Conservation (phyloP, 371 early-diverging fungal species). For the Syncephalastrum contaminatum region DNA sequence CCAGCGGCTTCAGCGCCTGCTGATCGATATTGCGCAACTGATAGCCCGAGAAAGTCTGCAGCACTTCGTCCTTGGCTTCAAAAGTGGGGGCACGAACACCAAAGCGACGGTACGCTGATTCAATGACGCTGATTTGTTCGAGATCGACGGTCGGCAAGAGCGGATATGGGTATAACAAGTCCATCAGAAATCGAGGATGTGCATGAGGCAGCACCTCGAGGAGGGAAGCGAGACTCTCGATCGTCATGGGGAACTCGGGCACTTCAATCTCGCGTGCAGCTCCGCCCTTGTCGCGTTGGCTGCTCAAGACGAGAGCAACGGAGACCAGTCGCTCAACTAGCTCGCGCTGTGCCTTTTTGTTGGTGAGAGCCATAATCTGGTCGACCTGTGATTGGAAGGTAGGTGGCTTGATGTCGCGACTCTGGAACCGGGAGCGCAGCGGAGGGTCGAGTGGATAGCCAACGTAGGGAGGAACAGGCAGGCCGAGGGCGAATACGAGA, state of each 20-base stretch:
- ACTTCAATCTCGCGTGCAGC: constrained; percentile 53
- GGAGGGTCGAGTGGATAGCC: constrained; percentile 86
- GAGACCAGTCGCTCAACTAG: constrained; percentile 64
- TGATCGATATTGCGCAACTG: constrained; percentile 38
- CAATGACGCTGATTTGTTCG: constrained; percentile 65
- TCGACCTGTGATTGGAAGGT: constrained; percentile 63
- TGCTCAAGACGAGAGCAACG: constrained; percentile 60
- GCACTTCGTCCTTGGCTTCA: constrained; percentile 45
- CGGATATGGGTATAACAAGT: constrained; percentile 69
- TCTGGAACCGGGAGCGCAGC: constrained; percentile 80
- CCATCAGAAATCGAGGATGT: constrained; percentile 61
- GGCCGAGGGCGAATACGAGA: constrained; percentile 77
- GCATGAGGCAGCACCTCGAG: constrained; percentile 49
- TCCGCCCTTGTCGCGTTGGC: constrained; percentile 34
- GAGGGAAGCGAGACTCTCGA: constrained; percentile 56
- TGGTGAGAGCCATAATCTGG: constrained; percentile 38
- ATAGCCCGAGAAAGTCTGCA: constrained; percentile 62
- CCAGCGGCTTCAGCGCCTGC: constrained; percentile 13
- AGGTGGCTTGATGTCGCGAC: constrained; percentile 62
- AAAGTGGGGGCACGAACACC: constrained; percentile 50
- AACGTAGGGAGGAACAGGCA: constrained; percentile 78
- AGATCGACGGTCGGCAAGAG: constrained; percentile 61
- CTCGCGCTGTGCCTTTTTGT: constrained; percentile 22
- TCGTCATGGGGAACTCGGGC: constrained; percentile 71
- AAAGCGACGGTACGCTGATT: constrained; percentile 72